Evolutionary conservation across 805 yeast genomes (phyloP), one percentile per base, ranked within the genome.

Genomic region (Sugiyamaella floridensis): DNA sequence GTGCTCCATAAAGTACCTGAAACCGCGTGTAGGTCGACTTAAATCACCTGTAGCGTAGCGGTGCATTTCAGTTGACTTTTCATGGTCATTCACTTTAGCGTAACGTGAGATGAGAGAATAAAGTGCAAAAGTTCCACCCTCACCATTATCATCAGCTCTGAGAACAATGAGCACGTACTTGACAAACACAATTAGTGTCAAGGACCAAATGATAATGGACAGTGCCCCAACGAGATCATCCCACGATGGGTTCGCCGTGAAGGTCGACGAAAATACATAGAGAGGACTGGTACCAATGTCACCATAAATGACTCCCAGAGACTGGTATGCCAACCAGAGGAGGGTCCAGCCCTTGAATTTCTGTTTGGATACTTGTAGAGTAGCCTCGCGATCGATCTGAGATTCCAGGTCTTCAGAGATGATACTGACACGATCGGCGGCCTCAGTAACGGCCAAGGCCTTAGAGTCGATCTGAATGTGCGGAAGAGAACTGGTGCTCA

Each of bases 51-150:
- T 52, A 14, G 41, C 40, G 19, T 37, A 29, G 15, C 55, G 52
- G 15, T 52, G 41, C 40, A 52, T 26, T 20, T 34, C 34, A 15
- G 37, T 12, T n/a, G 40, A 18, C 12, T 50, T 48, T 16, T 49
- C 52, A 7, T 40, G 29, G 10, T 50, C 51, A 34, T n/a, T 43
- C 10, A 32, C 40, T 40, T 71, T 72, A 56, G 79, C 64, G 40
- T 68, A 67, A 42, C 80, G 68, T 4, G 83, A 81, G 34, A 79
- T 72, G 60, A 79, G 79, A 19, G 83, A 77, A 58, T 80, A 81
- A 43, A 81, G 74, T n/a, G 85, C 85, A 34, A 81, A 75, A 55
- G 79, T 83, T 1, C 85, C 85, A 55, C 85, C 85, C 61, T 80
- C 83, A 45, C 81, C 82, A 45, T 77, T 73, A 62, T 80, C 78